Conservation (phyloP, 2,329 filamentous ascomycete genomes). For the Iodosphaeria phyllophila region DNA sequence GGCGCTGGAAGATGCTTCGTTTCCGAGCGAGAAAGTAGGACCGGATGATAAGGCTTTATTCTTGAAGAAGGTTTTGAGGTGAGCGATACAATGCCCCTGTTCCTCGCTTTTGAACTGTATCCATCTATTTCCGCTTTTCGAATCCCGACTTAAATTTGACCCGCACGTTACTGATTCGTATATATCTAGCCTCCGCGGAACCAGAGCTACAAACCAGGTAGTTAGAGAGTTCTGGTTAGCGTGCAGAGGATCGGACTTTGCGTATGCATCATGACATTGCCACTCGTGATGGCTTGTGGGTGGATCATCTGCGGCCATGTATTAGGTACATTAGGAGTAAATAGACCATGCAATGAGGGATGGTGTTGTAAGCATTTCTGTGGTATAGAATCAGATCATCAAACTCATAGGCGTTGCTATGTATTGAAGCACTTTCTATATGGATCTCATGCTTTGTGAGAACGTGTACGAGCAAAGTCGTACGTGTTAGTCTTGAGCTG, state of each 20-base stretch:
- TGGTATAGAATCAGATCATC: too few species aligned
- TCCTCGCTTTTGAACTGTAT: neutral
- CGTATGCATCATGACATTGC: constrained; percentile 32
- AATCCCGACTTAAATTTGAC: neutral
- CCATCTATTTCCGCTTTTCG: neutral
- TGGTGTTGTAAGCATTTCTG: neutral
- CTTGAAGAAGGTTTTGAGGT: constrained; percentile 46
- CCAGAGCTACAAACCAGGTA: constrained; percentile 43
- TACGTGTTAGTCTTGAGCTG: too few species aligned
- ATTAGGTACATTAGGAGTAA: neutral
- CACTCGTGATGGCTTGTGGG: neutral
- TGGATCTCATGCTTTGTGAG: too few species aligned
- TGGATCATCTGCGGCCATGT: neutral
- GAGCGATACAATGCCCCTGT: constrained; percentile 9
- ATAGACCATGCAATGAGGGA: too few species aligned
- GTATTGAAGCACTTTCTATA: too few species aligned
- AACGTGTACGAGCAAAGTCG: too few species aligned
- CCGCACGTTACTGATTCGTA: constrained; percentile 1
- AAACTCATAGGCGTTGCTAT: too few species aligned
- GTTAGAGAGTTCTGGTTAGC: constrained; percentile 58
- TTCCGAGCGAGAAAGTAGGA: constrained; percentile 40
- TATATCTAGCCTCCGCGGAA: constrained; percentile 36
- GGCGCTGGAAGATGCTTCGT: constrained; percentile 33
- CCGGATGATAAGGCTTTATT: constrained; percentile 42
- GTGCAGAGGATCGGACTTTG: constrained; percentile 41